These are phyloP conservation scores for Gryganskiella cystojenkinii DNA, from an alignment of 192 early-diverging fungal genomes.

Conservation along the genomic window DNA sequence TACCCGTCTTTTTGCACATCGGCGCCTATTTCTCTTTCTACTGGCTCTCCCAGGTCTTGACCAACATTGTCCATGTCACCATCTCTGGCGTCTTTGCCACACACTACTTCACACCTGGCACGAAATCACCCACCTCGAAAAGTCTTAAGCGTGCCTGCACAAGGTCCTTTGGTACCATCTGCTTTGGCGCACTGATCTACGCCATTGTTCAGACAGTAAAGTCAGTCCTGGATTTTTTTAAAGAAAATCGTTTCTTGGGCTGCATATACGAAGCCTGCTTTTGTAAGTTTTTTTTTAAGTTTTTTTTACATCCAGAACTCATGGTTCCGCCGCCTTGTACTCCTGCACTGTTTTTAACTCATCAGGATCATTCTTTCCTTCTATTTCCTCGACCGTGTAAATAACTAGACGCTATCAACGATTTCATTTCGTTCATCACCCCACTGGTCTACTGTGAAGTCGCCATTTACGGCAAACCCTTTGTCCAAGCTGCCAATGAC, in stretches of 20 bases:
- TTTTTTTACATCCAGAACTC: constrained; percentile 5
- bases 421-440: neutral
- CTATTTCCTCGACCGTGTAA: constrained; percentile 58
- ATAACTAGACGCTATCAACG: constrained; percentile 40
- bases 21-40: constrained; percentile 30
- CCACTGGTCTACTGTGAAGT: constrained; percentile 89
- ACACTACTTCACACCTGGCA: constrained; percentile 72
- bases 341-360: constrained; percentile 7
- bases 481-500: constrained; percentile 68
- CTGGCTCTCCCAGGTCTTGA: constrained; percentile 48
- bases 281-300: too few relatives aligned
- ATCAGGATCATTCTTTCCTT: constrained; percentile 34
- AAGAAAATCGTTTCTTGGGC: constrained; percentile 17
- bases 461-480: constrained; percentile 87
- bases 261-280: constrained; percentile 22
- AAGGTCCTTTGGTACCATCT: constrained; percentile 82
- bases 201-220: constrained; percentile 70
- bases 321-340: constrained; percentile 12
- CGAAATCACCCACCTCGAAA: constrained; percentile 60
- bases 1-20: constrained; percentile 53
- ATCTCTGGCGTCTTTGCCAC: constrained; percentile 81
- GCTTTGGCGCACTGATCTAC: constrained; percentile 72
- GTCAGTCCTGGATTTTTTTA: constrained; percentile 16
- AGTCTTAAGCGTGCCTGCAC: constrained; percentile 81
- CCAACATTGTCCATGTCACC: constrained; percentile 67